Evolutionary conservation across 768 basidiomycete species (phyloP).

Genomic region (Hericium rajendrae): DNA sequence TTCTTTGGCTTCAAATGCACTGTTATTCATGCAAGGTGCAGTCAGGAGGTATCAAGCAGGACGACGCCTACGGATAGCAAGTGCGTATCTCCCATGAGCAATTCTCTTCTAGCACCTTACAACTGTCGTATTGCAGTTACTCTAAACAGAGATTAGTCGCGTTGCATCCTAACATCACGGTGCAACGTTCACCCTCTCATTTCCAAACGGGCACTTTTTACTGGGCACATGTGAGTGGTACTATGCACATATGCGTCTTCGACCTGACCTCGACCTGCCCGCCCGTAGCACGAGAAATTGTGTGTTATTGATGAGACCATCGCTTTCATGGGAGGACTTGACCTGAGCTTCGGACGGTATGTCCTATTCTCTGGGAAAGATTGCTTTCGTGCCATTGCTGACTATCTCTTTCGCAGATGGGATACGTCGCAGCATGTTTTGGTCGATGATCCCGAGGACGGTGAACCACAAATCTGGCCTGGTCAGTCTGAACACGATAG

Average conservation of each 20-base stretch:
- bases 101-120: not conserved
- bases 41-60: constrained; percentile 90
- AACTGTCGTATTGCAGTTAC: constrained; percentile 36
- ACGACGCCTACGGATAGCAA: constrained; percentile 94
- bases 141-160: constrained; percentile 72
- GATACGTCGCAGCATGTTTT: constrained; percentile 93
- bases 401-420: constrained; percentile 48
- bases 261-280: not conserved
- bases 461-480: constrained; percentile 76
- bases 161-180: constrained; percentile 88
- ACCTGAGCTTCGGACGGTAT: constrained; percentile 84
- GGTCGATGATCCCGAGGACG: constrained; percentile 71
- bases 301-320: constrained; percentile 97
- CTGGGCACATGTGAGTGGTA: constrained; percentile 83
- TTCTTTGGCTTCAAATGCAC: not conserved
- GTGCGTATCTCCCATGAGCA: constrained; percentile 29
- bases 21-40: constrained; percentile 21
- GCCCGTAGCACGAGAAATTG: constrained; percentile 82
- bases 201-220: constrained; percentile 96
- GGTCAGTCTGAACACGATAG: constrained; percentile 34
- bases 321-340: constrained; percentile 96
- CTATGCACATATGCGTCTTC: not conserved
- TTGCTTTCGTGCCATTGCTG: not conserved
- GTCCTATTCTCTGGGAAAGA: constrained; percentile 1
- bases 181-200: constrained; percentile 95